Base-by-base conservation (phyloP, 2,329 filamentous ascomycete genomes). In the Rugonectria rugulosa region DNA sequence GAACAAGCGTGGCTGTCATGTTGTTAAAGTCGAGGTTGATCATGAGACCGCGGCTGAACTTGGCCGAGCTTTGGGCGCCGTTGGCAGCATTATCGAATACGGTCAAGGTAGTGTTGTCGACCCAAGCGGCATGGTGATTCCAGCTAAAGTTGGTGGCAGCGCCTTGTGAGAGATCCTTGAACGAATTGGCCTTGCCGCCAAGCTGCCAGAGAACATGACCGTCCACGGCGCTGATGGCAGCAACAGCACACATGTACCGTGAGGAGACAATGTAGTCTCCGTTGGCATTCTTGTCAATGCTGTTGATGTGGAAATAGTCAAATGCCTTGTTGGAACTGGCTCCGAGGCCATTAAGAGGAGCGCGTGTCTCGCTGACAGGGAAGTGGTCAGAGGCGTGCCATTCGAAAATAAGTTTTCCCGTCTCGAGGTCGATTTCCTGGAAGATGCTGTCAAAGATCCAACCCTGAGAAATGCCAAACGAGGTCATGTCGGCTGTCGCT, bases 261-360 rank as follows among this genome's bases (percentile, higher is more conserved):
- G 78, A 74, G 0, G 81, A 85, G n/a, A 86, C 73, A 10, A 86
- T 66, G 53, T 81, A 86, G 61, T 85, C 79, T 5, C 80, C 80
- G 0, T 74, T 61, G 0, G 68, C 61, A 47, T 79, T 77, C 63
- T 84, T 83, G 61, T 83, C 78, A 23, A 85, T 70, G 29, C 80
- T 80, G 69, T 85, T 83, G 68, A 85, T 78, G 66, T 84, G 81
- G 65, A 84, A 84, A 57, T 77, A 84, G 65, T 86, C 82, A 70
- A 81, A 85, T 1, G 76, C 60, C 11, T 34, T 34, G n/a, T 60
- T 37, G 37, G 62, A 62, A 29, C 63, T 68, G 21, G 57, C 64
- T 5, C 69, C 68, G 17, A 59, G 54, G 15, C 63, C 54, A n/a
- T 58, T 53, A n/a, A 59, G 47, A 3, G 45, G 27, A 19, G 56